These are phyloP conservation scores for Citrus australasica DNA, from an alignment of 345 rosid genomes.

Conservation along the genomic window DNA sequence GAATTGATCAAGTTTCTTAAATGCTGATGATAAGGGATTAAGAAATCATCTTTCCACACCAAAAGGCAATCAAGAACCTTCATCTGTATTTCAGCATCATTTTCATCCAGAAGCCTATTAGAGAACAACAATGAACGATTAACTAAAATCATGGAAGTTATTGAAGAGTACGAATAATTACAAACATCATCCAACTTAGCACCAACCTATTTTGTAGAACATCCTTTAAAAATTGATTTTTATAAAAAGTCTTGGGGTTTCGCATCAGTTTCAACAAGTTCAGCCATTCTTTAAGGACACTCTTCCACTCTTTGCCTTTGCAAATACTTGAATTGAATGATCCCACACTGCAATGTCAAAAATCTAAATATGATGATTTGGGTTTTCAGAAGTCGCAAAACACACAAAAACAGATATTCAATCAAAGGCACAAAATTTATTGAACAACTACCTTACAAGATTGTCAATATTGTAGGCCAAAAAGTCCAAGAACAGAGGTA, in stretches of 20 bases:
- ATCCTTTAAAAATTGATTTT: slow-evolving; percentile 63
- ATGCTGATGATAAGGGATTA: slow-evolving; percentile 70
- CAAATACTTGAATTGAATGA: slow-evolving; percentile 44
- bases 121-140: slow-evolving; percentile 6
- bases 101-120: slow-evolving; percentile 82
- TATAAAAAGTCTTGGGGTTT: slow-evolving; percentile 54
- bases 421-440: neutral
- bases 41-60: slow-evolving; percentile 67
- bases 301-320: slow-evolving; percentile 80
- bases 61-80: slow-evolving; percentile 82
- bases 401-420: neutral
- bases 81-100: slow-evolving; percentile 75
- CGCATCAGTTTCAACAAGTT: slow-evolving; percentile 70
- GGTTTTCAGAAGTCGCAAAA: neutral
- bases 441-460: slow-evolving; percentile 48
- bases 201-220: slow-evolving; percentile 71
- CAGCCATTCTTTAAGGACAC: slow-evolving; percentile 78
- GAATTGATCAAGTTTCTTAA: slow-evolving; percentile 76
- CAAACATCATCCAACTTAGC: slow-evolving; percentile 7
- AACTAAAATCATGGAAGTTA: slow-evolving; percentile 1
- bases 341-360: slow-evolving; percentile 52
- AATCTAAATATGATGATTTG: neutral
- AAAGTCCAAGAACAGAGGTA: slow-evolving; percentile 70
- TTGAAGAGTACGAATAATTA: slow-evolving; percentile 1
- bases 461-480: slow-evolving; percentile 62